Percentiles rank a stretch among this genome's conserved stretches.
These are phyloP conservation scores for Colletotrichum sp. DNA, from an alignment of 2,329 filamentous ascomycete species.

Conservation along the genomic window DNA sequence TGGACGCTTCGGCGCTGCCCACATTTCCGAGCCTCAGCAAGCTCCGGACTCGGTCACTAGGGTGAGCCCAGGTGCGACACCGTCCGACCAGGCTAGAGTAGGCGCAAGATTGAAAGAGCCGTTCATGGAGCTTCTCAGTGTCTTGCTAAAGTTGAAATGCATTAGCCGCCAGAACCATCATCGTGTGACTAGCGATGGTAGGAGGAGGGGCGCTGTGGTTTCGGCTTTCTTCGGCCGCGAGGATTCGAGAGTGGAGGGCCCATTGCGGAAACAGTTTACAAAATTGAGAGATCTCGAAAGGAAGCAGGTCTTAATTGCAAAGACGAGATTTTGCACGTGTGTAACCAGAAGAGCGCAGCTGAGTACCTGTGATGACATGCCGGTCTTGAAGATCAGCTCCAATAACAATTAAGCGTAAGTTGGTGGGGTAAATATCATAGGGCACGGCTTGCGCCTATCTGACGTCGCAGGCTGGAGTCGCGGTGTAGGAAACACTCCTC, in stretches of 20 bases:
- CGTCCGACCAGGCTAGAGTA: neutral
- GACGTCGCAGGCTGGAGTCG: neutral
- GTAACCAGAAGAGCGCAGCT: neutral
- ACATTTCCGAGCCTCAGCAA: slow-evolving; percentile 4
- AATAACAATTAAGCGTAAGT: neutral
- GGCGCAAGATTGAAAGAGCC: neutral
- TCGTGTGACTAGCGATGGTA: neutral
- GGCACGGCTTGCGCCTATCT: neutral
- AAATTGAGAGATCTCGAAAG: neutral
- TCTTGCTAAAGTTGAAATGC: neutral
- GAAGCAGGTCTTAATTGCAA: neutral
- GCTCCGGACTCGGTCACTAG: slow-evolving; percentile 13
- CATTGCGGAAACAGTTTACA: neutral
- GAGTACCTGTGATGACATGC: neutral
- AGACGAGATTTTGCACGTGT: neutral
- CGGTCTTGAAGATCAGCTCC: neutral
- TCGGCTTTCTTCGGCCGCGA: neutral
- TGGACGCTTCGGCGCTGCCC: neutral
- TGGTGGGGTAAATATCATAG: neutral
- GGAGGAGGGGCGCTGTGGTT: neutral
- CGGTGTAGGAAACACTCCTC: neutral
- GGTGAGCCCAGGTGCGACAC: neutral
- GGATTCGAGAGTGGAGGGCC: neutral
- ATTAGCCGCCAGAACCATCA: neutral
- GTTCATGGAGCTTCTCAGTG: neutral